Percentiles rank a stretch among this genome's conserved stretches.
phyloP scores from a whole-genome alignment of 2,329 filamentous ascomycete genomes.

The Fusarium verticillioides region DNA sequence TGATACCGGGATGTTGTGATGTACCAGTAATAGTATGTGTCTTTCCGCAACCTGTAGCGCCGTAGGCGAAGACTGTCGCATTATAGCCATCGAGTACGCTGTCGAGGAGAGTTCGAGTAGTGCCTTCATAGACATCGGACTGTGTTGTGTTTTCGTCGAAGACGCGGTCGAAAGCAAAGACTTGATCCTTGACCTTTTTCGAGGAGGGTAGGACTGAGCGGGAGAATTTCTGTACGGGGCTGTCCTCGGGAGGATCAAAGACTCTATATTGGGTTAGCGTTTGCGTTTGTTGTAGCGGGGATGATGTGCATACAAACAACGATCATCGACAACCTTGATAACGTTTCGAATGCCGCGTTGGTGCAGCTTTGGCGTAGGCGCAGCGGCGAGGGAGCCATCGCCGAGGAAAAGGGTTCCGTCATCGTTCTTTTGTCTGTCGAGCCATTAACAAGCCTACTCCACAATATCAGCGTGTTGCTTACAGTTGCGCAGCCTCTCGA shows the following conservation, averaged over 20 bases:
- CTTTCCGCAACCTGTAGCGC: slow-evolving; percentile 97
- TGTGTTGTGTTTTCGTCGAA: slow-evolving; percentile 97
- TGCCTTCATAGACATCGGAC: slow-evolving; percentile 93
- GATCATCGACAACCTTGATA: slow-evolving; percentile 95
- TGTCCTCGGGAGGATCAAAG: slow-evolving; percentile 97
- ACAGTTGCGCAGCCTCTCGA: slow-evolving; percentile 93
- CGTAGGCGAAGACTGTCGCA: slow-evolving; percentile 98
- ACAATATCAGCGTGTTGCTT: slow-evolving; percentile 41
- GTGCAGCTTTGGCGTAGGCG: slow-evolving; percentile 83
- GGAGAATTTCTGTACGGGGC: slow-evolving; percentile 87
- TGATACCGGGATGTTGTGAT: slow-evolving; percentile 92
- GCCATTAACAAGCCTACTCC: slow-evolving; percentile 16
- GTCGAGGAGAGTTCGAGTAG: slow-evolving; percentile 88
- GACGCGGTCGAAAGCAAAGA: slow-evolving; percentile 95
- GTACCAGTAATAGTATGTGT: slow-evolving; percentile 98
- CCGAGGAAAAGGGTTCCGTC: slow-evolving; percentile 94
- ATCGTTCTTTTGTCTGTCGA: slow-evolving; percentile 71
- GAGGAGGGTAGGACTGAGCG: slow-evolving; percentile 83
- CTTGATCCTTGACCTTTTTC: slow-evolving; percentile 96
- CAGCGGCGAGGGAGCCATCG: slow-evolving; percentile 92
- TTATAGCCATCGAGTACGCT: slow-evolving; percentile 98
- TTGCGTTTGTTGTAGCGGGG: neutral
- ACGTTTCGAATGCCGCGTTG: slow-evolving; percentile 90
- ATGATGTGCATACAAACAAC: slow-evolving; percentile 79
- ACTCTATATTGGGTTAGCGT: slow-evolving; percentile 67